A percentile compares a stretch with the other conserved stretches of the same genome.
These are phyloP conservation scores for Kernera saxatilis DNA, from an alignment of 345 rosid species.

Conservation along the genomic window DNA sequence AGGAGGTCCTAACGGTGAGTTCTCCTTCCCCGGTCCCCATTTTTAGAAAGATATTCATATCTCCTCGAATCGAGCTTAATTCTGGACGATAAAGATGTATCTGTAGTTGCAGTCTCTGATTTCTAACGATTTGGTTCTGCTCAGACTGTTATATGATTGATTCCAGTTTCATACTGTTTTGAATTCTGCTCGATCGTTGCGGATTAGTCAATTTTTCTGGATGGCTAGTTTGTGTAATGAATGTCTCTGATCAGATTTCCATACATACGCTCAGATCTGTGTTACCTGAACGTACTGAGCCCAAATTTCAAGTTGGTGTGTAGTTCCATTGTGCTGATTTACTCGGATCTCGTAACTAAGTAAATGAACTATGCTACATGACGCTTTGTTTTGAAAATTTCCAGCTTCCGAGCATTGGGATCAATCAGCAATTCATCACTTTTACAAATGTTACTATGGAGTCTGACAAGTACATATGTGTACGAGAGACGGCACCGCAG, in stretches of 20 bases:
- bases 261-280: conserved; percentile 32
- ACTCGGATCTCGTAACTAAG: conserved; percentile 21
- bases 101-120: conserved; percentile 10
- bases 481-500: conserved; percentile 95
- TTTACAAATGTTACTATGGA: conserved; percentile 97
- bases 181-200: conserved; percentile 13
- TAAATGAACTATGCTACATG: conserved; percentile 8
- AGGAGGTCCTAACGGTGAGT: conserved; percentile 84
- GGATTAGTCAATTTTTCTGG: neutral
- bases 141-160: conserved; percentile 3
- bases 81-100: neutral
- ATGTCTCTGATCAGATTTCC: conserved; percentile 8
- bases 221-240: conserved; percentile 14
- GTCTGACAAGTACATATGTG: conserved; percentile 94
- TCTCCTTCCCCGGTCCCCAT: conserved; percentile 5
- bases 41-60: conserved; percentile 1
- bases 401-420: conserved; percentile 88
- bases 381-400: conserved; percentile 6
- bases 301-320: neutral
- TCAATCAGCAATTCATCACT: conserved; percentile 75
- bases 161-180: neutral
- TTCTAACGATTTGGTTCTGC: neutral
- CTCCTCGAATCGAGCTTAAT: conserved; percentile 20
- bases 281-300: neutral
- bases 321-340: conserved; percentile 1